These are phyloP conservation scores for Datura wrightii DNA, from an alignment of 257 asterid genomes.

Conservation along the genomic window DNA sequence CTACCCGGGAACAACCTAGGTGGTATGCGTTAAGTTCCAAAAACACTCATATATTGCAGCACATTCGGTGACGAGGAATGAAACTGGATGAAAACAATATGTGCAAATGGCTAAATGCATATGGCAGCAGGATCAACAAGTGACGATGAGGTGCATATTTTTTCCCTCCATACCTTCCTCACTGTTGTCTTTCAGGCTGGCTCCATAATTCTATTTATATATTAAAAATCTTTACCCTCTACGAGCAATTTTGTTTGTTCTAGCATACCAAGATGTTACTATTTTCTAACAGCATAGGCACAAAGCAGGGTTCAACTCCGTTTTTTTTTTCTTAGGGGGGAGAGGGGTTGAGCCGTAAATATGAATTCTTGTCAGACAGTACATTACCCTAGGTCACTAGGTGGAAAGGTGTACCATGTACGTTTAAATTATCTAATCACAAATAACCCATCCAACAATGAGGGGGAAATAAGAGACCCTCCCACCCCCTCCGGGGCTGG, in stretches of 20 bases:
- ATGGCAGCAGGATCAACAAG: slow-evolving; percentile 6
- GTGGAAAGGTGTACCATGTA: too few species aligned
- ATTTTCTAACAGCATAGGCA: not conserved
- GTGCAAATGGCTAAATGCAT: not conserved
- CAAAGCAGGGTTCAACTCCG: not conserved
- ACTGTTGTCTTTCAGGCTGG: not conserved
- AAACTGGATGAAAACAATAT: not conserved
- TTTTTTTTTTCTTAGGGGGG: not conserved
- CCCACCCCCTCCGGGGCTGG: not conserved
- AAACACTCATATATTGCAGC: not conserved
- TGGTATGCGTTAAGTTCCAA: not conserved
- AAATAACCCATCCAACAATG: not conserved
- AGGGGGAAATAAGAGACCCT: not conserved
- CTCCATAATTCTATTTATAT: not conserved
- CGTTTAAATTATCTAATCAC: not conserved
- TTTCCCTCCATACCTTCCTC: not conserved
- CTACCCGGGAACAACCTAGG: not conserved
- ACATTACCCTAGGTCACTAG: not conserved
- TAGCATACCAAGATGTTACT: not conserved
- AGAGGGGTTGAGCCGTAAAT: not conserved
- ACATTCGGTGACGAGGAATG: not conserved
- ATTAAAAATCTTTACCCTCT: not conserved
- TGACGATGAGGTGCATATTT: not conserved
- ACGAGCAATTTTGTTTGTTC: not conserved
- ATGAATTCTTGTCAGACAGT: not conserved